Evolutionary conservation across 1,284 basidiomycete species (phyloP), one percentile per base, ranked within the genome.

Genomic region (Schizophyllum amplum): DNA sequence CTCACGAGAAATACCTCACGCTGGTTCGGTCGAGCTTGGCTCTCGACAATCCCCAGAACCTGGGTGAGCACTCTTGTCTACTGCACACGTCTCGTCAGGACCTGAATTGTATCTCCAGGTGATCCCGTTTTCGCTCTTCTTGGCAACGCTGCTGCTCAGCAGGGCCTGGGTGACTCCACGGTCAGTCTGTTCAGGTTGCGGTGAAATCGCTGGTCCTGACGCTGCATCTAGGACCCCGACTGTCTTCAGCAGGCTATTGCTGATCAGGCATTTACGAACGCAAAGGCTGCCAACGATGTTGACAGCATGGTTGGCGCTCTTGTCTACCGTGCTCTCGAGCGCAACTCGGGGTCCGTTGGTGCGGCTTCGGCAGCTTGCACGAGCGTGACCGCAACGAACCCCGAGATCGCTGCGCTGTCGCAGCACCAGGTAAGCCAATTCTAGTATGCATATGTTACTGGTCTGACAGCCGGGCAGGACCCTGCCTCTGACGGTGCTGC

Each of bases 211-310:
- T n/a, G 42, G 17, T 47, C 27, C 51, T 53, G 47, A 50, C 26
- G 58, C 23, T 47, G 57, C 20, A 52, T 33, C 47, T 57, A 83
- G 80, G 78, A 86, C 65, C 68, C 77, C 20, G 80, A 79, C 58
- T 88, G 86, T 68, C 74, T 87, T 33, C 85, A 87, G 66, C 81
- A 83, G 70, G 81, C 78, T 1, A 76, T 76, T 15, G 83, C 83
- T 51, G 84, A 86, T 65, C 82, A 81, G 64, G 84, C 84, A 0
- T 87, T 87, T 73, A 85, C 83, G 24, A 87, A 87, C 64, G 83
- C 85, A 47, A 87, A 87, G 69, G 79, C 79, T 4, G 78, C 75
- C 2, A 74, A 75, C 13, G 79, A 87, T 63, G 69, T 83, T 46
- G 71, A 76, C 33, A 82, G 81, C 24, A 76, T 78, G 75, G 78